phyloP scores from a whole-genome alignment of 1,139 yeast genomes.

The Candida tetrigidarum region DNA sequence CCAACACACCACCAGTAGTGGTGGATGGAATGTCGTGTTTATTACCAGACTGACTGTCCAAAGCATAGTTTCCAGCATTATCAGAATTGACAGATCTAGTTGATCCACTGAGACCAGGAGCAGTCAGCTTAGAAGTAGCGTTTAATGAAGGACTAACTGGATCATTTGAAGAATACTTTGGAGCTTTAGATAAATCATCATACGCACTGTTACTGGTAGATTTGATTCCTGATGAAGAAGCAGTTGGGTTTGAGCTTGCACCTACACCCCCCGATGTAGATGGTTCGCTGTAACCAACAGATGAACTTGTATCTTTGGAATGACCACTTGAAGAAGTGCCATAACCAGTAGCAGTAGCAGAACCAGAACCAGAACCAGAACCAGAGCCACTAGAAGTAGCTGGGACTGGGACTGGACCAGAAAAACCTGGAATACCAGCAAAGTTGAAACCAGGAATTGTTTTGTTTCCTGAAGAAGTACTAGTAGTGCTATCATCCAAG shows the following conservation, averaged over 20 bases:
- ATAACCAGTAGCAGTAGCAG: not conserved
- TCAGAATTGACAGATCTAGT: not conserved
- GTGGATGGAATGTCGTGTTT: not conserved
- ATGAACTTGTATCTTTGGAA: not conserved
- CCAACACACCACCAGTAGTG: not conserved
- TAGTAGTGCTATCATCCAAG: not conserved
- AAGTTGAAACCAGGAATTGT: constrained; percentile 5
- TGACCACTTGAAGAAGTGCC: constrained; percentile 3
- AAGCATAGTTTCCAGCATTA: not conserved
- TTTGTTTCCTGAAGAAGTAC: not conserved
- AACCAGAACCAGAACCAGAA: constrained; percentile 8
- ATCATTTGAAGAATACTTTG: not conserved
- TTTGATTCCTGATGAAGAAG: not conserved
- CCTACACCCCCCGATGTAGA: not conserved
- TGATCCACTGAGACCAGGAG: not conserved
- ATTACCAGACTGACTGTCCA: not conserved
- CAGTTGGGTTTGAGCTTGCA: not conserved
- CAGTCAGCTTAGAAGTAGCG: not conserved
- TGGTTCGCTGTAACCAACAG: constrained; percentile 5
- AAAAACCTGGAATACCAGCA: constrained; percentile 8
- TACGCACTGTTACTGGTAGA: not conserved
- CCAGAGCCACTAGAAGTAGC: constrained; percentile 11
- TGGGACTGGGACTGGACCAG: constrained; percentile 8
- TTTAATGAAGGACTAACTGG: constrained; percentile 1
- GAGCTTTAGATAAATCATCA: constrained; percentile 1